A percentile compares a stretch with the other conserved stretches of the same genome.
Evolutionary conservation across 129 eudicot genomes (phyloP).

Genomic region (Apium graveolens): DNA sequence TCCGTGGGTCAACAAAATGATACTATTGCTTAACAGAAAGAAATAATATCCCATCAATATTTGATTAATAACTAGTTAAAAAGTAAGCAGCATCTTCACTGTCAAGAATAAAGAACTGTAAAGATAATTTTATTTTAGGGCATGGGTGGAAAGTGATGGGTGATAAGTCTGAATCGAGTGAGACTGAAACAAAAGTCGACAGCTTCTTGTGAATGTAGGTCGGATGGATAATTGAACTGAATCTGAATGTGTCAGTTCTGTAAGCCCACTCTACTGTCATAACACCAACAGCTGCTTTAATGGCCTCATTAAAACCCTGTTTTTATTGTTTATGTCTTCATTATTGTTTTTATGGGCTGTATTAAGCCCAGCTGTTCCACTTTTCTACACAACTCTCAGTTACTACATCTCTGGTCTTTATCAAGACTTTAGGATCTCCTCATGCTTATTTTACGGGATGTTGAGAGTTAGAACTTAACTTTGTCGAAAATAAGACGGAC

Average conservation of each 20-base stretch:
- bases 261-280: not conserved
- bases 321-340: not conserved
- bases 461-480: too few relatives aligned
- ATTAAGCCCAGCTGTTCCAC: not conserved
- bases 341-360: not conserved
- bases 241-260: not conserved
- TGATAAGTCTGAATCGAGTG: not conserved
- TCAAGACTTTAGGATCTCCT: not conserved
- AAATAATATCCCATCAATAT: too few relatives aligned
- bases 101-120: not conserved
- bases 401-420: not conserved
- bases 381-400: not conserved
- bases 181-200: not conserved
- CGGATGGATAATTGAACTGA: constrained; percentile 3
- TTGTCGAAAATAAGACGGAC: too few relatives aligned
- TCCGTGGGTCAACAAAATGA: too few relatives aligned
- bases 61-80: too few relatives aligned
- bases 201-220: constrained; percentile 6
- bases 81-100: not conserved
- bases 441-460: too few relatives aligned
- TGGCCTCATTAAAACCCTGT: not conserved
- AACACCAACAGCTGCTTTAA: not conserved
- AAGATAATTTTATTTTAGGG: not conserved
- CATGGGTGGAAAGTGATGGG: not conserved
- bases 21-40: too few relatives aligned